phyloP scores from a whole-genome alignment of 208 protist species.

The Crithidia brevicula region DNA sequence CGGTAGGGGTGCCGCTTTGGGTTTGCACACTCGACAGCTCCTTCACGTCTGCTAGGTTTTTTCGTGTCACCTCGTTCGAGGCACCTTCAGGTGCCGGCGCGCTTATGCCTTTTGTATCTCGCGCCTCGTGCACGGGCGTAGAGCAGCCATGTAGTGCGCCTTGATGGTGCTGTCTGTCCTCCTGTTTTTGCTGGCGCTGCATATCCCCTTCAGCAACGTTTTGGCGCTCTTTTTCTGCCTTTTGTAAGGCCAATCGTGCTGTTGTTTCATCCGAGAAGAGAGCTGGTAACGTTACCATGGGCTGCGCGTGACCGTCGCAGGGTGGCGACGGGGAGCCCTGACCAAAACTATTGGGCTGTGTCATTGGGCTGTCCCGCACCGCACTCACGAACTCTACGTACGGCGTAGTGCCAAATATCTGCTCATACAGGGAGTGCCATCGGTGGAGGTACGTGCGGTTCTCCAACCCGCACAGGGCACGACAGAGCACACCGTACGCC shows the following conservation, averaged over 20 bases:
- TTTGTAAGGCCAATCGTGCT: constrained; percentile 41
- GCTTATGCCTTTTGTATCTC: neutral
- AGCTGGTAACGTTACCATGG: constrained; percentile 3
- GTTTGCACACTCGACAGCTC: too few species aligned
- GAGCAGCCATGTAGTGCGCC: neutral
- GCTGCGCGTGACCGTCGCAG: neutral
- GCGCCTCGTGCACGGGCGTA: neutral
- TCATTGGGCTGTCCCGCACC: constrained; percentile 30
- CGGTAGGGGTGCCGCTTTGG: too few species aligned
- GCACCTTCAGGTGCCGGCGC: neutral
- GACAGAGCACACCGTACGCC: constrained; percentile 58
- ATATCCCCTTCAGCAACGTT: neutral
- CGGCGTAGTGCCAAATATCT: constrained; percentile 47
- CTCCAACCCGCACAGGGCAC: constrained; percentile 41
- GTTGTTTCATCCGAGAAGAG: constrained; percentile 56
- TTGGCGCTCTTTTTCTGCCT: neutral
- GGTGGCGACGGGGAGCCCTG: neutral
- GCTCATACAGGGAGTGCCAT: constrained; percentile 61
- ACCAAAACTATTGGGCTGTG: constrained; percentile 8
- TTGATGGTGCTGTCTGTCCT: neutral
- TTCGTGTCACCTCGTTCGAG: too few species aligned
- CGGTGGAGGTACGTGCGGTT: constrained; percentile 35
- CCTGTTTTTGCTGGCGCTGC: neutral
- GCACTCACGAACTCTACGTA: constrained; percentile 54
- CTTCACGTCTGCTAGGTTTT: too few species aligned